A percentile compares a stretch with the other conserved stretches of the same genome.
These are phyloP conservation scores for Rhizopus arrhizus DNA, from an alignment of 371 early-diverging fungal genomes.

Conservation along the genomic window DNA sequence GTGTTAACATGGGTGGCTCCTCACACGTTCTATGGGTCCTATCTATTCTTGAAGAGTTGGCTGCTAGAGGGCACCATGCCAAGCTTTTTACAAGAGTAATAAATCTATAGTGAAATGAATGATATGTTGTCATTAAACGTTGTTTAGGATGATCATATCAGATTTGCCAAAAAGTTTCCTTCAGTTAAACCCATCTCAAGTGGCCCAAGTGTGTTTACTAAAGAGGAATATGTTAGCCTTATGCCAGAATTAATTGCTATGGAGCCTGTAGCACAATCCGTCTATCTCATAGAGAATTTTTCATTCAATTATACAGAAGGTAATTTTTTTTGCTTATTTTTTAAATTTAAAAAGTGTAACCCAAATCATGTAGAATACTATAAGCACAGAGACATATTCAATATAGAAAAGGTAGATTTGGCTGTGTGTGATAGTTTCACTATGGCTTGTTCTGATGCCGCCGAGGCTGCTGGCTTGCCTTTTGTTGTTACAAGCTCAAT, in stretches of 20 bases:
- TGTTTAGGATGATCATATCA: neutral
- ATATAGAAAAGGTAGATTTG: constrained; percentile 14
- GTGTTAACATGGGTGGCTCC: constrained; percentile 13
- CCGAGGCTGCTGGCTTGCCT: neutral
- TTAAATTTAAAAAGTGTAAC: neutral
- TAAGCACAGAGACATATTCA: neutral
- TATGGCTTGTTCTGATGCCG: constrained; percentile 16
- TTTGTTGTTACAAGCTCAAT: neutral
- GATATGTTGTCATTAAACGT: neutral
- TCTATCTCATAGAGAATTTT: neutral
- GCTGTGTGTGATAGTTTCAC: constrained; percentile 21
- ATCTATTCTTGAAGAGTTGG: constrained; percentile 18
- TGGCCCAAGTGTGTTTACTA: constrained; percentile 3
- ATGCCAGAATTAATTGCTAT: neutral
- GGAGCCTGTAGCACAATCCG: neutral
- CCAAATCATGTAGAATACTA: neutral
- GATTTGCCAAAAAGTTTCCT: neutral
- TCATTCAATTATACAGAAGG: too few relatives aligned
- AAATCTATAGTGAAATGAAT: neutral
- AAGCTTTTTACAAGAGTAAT: constrained; percentile 20
- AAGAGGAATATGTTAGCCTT: neutral
- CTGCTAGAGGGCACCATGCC: constrained; percentile 17
- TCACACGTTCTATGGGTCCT: constrained; percentile 27
- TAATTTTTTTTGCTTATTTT: too few relatives aligned
- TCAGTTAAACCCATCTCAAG: constrained; percentile 2